Base-by-base conservation (phyloP, 495 filamentous ascomycete species). In the Penicillium herquei region DNA sequence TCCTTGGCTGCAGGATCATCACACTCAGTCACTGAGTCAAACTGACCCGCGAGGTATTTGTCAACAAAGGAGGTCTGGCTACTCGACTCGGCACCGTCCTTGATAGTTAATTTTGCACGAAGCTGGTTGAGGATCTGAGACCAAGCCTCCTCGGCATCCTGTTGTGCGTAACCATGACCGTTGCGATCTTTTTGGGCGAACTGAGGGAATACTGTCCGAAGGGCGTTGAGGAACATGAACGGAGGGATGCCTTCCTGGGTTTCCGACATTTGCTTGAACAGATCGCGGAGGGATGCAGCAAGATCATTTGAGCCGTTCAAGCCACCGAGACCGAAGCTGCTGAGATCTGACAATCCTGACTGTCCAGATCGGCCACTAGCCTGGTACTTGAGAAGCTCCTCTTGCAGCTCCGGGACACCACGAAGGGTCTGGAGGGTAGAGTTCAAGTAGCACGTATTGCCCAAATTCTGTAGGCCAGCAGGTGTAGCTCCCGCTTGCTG, bases 381-480 rank as follows among this genome's bases (percentile, higher is more conserved):
- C 33, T 78, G 79, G 71, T 97, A 96, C 56, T 78, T 81, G 35
- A 70, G 63, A 14, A 98, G 81, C 66, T 92, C 87, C 35, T 89
- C 79, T 63, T 96, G 91, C 26, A 98, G 80, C 72, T 98, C 94
- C 0, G 95, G 95, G 50, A 98, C 89, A 56, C 89, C 81, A 52
- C 90, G 84, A 53, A 98, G 76, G 5, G 90, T 84, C 70, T 98
- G 94, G 17, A 98, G 81, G 0, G 94, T 97, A 18, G 95, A 92
- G 78, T 98, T 98, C 66, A 98, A 84, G 68, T 98, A 98, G 78
- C 94, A 98, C 1, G 94, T 98, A 67, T 98, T 98, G 21, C 94
- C 94, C 56, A 96, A 77, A 62, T 98, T 98, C 67, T 91, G 83
- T 57, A 98, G 70, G 32, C 94, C 94, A 53, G 94, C 90, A 11